Evolutionary conservation across 108 stramenopile species (phyloP), one percentile per base, ranked within the genome.

Genomic region (Mayamaea pseudoterrestris): DNA sequence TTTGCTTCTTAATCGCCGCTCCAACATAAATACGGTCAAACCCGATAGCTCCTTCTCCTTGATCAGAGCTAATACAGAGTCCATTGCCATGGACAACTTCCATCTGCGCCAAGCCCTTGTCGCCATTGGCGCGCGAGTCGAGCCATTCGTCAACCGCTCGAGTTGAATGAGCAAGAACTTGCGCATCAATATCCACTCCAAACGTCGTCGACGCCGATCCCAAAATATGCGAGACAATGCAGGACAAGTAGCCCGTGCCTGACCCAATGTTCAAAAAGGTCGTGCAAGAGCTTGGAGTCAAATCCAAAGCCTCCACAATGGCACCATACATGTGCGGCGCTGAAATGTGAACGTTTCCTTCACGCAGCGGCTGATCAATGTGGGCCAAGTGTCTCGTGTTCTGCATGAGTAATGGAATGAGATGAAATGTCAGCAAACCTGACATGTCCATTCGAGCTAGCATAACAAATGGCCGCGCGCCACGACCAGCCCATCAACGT

Each of bases 11-110:
- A 37, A 85, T 60, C 5, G 89, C 64, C 18, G 84, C 89, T 14
- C 89, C 89, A 56, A 91, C 66, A 35, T 91, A 91, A 31, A 91
- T 91, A 5, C 89, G 76, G 62, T 91, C 89, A 54, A 83, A 91
- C 27, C 89, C 83, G 25, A 71, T 44, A 0, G 52, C 57, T 40
- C 71, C 54, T 57, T 91, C 89, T 17, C 89, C 89, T 27, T 57
- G 51, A 27, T 61, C 45, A 0, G 46, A 41, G 20, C 46, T 32
- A 34, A 86, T 69, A 27, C 78, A 50, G 0, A 83, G 68, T 6
- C 73, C 83, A 44, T 83, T 91, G 6, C 89, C 89, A 35, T 83
- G 77, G 30, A 86, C 53, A 12, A 86, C 48, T 13, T 79, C 59
- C 44, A 83, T 73, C 20, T 69, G 53, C 0, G 61, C 47, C 21